These are phyloP conservation scores for Solanum sitiens DNA, from an alignment of 257 asterid species.

Conservation along the genomic window DNA sequence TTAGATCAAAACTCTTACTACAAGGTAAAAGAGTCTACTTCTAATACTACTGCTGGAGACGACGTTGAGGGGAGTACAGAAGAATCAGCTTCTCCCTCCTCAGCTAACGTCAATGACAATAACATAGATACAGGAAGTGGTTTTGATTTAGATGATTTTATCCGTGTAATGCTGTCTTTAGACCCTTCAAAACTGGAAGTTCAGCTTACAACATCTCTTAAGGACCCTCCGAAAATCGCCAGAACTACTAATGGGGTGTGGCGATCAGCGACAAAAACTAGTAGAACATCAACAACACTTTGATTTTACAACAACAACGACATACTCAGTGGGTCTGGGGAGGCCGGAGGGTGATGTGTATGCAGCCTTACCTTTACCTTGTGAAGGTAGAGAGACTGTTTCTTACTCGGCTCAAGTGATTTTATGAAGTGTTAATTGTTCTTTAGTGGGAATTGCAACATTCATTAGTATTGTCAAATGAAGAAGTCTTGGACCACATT, in stretches of 20 bases:
- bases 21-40: conserved; percentile 12
- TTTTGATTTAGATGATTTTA: conserved; percentile 59
- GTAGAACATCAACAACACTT: conserved; percentile 3
- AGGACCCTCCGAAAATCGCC: conserved; percentile 7
- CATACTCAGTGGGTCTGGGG: neutral
- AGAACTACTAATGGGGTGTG: conserved; percentile 14
- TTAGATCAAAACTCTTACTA: conserved; percentile 11
- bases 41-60: neutral
- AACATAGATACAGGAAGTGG: conserved; percentile 20
- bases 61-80: conserved; percentile 6
- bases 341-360: neutral
- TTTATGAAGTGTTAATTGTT: neutral
- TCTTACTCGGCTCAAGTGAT: neutral
- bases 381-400: neutral
- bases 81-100: conserved; percentile 10
- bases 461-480: neutral
- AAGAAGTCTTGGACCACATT: neutral
- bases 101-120: neutral
- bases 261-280: conserved; percentile 12
- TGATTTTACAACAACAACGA: neutral
- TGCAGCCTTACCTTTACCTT: neutral
- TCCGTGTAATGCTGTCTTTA: conserved; percentile 41
- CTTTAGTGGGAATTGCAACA: neutral
- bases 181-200: conserved; percentile 67
- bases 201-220: conserved; percentile 21